A percentile compares a stretch with the other conserved stretches of the same genome.
phyloP scores from a whole-genome alignment of 768 basidiomycete genomes.

The Agrocybe praecox region DNA sequence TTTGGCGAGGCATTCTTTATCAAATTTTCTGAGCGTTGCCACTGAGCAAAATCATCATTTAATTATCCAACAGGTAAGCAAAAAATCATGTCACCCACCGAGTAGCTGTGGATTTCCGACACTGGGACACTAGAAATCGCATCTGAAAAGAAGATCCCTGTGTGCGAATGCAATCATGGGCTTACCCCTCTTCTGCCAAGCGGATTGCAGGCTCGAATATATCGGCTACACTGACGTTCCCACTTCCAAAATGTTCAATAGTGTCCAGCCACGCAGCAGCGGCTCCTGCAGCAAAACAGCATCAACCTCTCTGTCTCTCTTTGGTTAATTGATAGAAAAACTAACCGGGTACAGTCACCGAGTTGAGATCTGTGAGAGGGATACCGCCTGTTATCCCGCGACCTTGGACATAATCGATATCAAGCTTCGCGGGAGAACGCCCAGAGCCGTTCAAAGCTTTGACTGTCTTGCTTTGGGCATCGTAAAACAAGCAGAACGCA shows the following conservation, averaged over 20 bases:
- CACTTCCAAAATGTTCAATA: slow-evolving; percentile 79
- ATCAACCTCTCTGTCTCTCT: neutral
- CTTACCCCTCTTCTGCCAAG: slow-evolving; percentile 88
- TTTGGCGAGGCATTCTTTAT: slow-evolving; percentile 87
- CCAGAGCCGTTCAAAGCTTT: slow-evolving; percentile 95
- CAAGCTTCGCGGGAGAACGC: slow-evolving; percentile 77
- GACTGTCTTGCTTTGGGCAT: slow-evolving; percentile 79
- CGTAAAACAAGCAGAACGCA: slow-evolving; percentile 92
- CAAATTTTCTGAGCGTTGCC: slow-evolving; percentile 63
- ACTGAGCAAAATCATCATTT: slow-evolving; percentile 32
- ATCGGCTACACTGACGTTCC: slow-evolving; percentile 62
- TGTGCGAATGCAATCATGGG: neutral
- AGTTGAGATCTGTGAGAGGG: slow-evolving; percentile 80
- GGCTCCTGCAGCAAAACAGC: slow-evolving; percentile 53
- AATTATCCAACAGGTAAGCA: neutral
- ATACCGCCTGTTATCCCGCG: slow-evolving; percentile 77
- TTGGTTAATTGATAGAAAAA: neutral
- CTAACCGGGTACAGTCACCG: slow-evolving; percentile 84
- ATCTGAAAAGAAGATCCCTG: neutral
- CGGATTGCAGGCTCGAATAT: slow-evolving; percentile 88
- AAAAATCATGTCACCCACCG: slow-evolving; percentile 36
- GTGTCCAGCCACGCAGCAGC: slow-evolving; percentile 96
- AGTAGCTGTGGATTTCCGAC: slow-evolving; percentile 74
- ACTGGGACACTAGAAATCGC: slow-evolving; percentile 67
- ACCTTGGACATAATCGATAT: slow-evolving; percentile 68